A percentile compares a stretch with the other conserved stretches of the same genome.
Conservation (phyloP, 352 stramenopile species). For the Saprolegnia diclina region DNA sequence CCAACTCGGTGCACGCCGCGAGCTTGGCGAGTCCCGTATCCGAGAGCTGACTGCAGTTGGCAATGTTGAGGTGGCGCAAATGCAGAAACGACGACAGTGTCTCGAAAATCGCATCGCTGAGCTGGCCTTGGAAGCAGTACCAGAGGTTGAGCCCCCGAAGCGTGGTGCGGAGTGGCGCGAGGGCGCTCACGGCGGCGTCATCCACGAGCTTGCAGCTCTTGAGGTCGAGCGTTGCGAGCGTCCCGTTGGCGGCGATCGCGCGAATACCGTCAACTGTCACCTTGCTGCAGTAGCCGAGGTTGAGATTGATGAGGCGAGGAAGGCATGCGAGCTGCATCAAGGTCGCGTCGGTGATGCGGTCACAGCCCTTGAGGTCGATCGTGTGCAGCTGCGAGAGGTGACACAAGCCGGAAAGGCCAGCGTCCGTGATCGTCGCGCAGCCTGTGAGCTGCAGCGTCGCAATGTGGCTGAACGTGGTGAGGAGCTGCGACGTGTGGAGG, state of each 20-base stretch:
- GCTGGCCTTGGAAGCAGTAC: constrained; percentile 74
- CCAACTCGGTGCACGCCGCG: constrained; percentile 48
- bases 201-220: constrained; percentile 76
- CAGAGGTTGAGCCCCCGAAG: constrained; percentile 67
- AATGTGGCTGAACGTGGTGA: not conserved
- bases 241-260: constrained; percentile 30
- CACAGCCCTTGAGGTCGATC: constrained; percentile 57
- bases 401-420: not conserved
- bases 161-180: constrained; percentile 33
- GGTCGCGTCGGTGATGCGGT: constrained; percentile 46
- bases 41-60: constrained; percentile 74
- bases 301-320: constrained; percentile 35
- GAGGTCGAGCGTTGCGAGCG: constrained; percentile 38
- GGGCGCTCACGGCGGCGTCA: constrained; percentile 40
- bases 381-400: not conserved
- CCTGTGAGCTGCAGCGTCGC: not conserved
- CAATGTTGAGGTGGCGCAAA: constrained; percentile 65
- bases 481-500: not conserved
- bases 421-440: constrained; percentile 1
- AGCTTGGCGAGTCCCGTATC: constrained; percentile 50
- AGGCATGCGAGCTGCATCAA: constrained; percentile 41
- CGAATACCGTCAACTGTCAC: constrained; percentile 39
- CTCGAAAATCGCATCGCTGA: constrained; percentile 56
- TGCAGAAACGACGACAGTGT: constrained; percentile 43
- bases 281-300: constrained; percentile 67